These are phyloP conservation scores for Candida frijolesensis DNA, from an alignment of 1,139 yeast species.

Conservation along the genomic window DNA sequence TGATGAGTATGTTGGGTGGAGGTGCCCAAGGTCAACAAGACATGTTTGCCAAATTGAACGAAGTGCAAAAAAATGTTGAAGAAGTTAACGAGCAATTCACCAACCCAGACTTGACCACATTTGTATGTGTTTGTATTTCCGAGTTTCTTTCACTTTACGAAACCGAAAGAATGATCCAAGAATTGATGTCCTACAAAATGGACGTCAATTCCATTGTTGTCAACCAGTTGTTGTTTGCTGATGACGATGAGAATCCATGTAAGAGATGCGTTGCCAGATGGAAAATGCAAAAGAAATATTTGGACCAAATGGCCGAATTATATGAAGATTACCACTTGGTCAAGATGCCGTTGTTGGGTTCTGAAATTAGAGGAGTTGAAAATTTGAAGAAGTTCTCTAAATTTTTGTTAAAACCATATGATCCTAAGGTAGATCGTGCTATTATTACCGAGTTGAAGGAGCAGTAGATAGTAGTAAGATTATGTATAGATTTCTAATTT, in stretches of 20 bases:
- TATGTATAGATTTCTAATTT: not conserved
- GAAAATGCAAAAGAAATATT: slow-evolving; percentile 93
- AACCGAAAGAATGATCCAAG: slow-evolving; percentile 97
- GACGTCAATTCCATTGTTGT: slow-evolving; percentile 96
- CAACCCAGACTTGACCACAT: slow-evolving; percentile 93
- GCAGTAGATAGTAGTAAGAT: slow-evolving; percentile 22
- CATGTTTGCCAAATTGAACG: slow-evolving; percentile 77
- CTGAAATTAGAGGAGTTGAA: slow-evolving; percentile 89
- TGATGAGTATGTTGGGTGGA: slow-evolving; percentile 77
- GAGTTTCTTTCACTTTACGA: slow-evolving; percentile 94
- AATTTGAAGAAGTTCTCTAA: slow-evolving; percentile 78
- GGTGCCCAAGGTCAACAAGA: slow-evolving; percentile 75
- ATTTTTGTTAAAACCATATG: slow-evolving; percentile 68
- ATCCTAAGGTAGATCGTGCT: slow-evolving; percentile 61
- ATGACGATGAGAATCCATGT: slow-evolving; percentile 67
- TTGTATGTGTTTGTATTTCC: slow-evolving; percentile 95
- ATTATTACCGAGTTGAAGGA: slow-evolving; percentile 70
- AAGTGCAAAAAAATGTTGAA: slow-evolving; percentile 77
- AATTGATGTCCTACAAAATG: slow-evolving; percentile 89
- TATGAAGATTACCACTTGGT: slow-evolving; percentile 95
- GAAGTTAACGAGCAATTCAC: slow-evolving; percentile 95
- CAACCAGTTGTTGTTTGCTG: slow-evolving; percentile 88
- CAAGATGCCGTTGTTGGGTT: slow-evolving; percentile 91
- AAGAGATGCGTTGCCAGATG: slow-evolving; percentile 90
- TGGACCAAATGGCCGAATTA: slow-evolving; percentile 91